These are phyloP conservation scores for Orychophragmus violaceus DNA, from an alignment of 345 rosid genomes.

Conservation along the genomic window DNA sequence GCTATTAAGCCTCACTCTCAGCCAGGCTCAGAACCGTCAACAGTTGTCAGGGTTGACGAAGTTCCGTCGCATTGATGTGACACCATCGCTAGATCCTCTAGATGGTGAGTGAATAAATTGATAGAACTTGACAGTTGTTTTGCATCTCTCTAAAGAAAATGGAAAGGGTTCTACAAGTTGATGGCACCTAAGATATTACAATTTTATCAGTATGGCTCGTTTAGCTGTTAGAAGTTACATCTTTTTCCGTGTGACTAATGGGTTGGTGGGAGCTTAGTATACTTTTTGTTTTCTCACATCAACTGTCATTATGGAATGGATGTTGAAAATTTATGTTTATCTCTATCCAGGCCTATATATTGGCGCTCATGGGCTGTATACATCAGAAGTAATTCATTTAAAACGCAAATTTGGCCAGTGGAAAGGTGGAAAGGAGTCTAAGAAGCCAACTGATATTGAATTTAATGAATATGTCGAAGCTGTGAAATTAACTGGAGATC, in stretches of 20 bases:
- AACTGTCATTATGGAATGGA: neutral
- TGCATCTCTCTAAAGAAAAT: neutral
- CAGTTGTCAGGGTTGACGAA: slow-evolving; percentile 75
- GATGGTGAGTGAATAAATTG: slow-evolving; percentile 45
- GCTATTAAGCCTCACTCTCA: slow-evolving; percentile 68
- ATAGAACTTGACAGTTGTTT: neutral
- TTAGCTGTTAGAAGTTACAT: neutral
- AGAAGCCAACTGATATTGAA: slow-evolving; percentile 55
- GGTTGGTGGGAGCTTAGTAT: neutral
- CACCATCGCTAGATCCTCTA: slow-evolving; percentile 64
- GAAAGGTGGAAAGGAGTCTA: slow-evolving; percentile 54
- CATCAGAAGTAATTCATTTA: slow-evolving; percentile 83
- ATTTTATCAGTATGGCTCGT: neutral
- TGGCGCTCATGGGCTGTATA: slow-evolving; percentile 78
- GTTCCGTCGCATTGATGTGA: slow-evolving; percentile 70
- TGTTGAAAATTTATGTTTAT: neutral
- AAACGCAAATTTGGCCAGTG: slow-evolving; percentile 83
- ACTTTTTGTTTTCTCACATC: neutral
- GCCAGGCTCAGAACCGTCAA: slow-evolving; percentile 62
- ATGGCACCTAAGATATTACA: neutral
- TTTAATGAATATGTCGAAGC: slow-evolving; percentile 96
- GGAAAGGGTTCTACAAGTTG: neutral
- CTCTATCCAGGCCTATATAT: slow-evolving; percentile 67
- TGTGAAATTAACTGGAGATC: slow-evolving; percentile 82
- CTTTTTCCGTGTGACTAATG: neutral